Conservation (phyloP, 1,139 yeast genomes). For the Arxiozyma slooffiae region DNA sequence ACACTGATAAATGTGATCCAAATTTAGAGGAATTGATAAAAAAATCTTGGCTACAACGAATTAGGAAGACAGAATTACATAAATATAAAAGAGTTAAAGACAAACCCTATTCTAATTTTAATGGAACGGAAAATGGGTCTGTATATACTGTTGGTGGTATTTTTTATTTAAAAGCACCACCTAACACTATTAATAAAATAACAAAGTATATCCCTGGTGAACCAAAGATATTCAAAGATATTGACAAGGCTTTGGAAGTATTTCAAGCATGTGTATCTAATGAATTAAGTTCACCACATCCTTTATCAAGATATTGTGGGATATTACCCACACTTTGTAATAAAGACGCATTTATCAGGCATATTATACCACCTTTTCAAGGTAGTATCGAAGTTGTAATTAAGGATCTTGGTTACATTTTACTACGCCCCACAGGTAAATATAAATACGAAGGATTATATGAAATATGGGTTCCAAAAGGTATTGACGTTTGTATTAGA, state of each 20-base stretch:
- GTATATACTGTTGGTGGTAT: slow-evolving; percentile 53
- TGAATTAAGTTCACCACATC: slow-evolving; percentile 17
- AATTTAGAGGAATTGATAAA: slow-evolving; percentile 15
- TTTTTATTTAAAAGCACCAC: slow-evolving; percentile 41
- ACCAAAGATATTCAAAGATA: slow-evolving; percentile 20
- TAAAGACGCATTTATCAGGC: slow-evolving; percentile 34
- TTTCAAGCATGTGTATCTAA: slow-evolving; percentile 15
- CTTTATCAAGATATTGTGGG: slow-evolving; percentile 31
- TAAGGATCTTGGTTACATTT: slow-evolving; percentile 58
- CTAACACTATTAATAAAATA: slow-evolving; percentile 36
- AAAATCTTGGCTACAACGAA: slow-evolving; percentile 21
- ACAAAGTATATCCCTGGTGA: slow-evolving; percentile 29
- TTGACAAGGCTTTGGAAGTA: slow-evolving; percentile 29
- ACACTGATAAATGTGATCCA: neutral
- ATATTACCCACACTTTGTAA: slow-evolving; percentile 30
- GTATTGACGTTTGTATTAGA: slow-evolving; percentile 36
- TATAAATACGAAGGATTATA: slow-evolving; percentile 33
- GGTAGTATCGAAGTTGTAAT: slow-evolving; percentile 63
- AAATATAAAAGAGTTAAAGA: slow-evolving; percentile 19
- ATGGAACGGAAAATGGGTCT: slow-evolving; percentile 33
- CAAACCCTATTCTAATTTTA: slow-evolving; percentile 36
- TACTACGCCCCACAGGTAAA: slow-evolving; percentile 56
- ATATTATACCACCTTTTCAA: slow-evolving; percentile 54
- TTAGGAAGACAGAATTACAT: slow-evolving; percentile 25
- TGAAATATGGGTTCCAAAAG: slow-evolving; percentile 42